phyloP scores from a whole-genome alignment of 345 rosid genomes.

The Gossypium arboreum region DNA sequence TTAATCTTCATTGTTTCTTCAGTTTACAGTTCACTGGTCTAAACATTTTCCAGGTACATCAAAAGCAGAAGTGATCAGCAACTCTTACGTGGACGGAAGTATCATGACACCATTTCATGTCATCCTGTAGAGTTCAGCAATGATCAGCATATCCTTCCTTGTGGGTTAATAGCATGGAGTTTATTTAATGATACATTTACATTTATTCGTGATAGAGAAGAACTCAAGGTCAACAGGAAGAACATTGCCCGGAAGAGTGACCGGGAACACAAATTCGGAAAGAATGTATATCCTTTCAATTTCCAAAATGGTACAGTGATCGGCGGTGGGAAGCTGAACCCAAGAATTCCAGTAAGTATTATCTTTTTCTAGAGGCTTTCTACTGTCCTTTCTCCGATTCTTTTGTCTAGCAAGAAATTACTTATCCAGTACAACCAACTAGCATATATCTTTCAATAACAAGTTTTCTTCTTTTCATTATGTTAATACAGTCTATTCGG shows the following conservation, averaged over 20 bases:
- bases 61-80: constrained; percentile 84
- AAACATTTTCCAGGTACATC: constrained; percentile 49
- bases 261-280: constrained; percentile 74
- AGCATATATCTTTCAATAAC: not conserved
- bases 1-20: constrained; percentile 2
- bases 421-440: not conserved
- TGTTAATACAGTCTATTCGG: not conserved
- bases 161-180: constrained; percentile 86
- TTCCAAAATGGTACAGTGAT: constrained; percentile 71
- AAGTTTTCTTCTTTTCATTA: not conserved
- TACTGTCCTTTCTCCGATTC: not conserved
- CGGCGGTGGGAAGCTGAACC: constrained; percentile 70
- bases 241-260: constrained; percentile 86
- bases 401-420: not conserved
- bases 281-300: constrained; percentile 64
- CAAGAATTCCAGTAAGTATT: constrained; percentile 54
- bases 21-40: constrained; percentile 3
- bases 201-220: constrained; percentile 39
- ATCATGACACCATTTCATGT: constrained; percentile 53
- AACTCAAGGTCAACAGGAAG: constrained; percentile 48
- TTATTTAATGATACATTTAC: constrained; percentile 76
- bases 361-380: not conserved
- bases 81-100: constrained; percentile 49
- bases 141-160: constrained; percentile 64
- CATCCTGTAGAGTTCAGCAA: constrained; percentile 55